Evolutionary conservation across 2,329 filamentous ascomycete genomes (phyloP), one percentile per base, ranked within the genome.

Genomic region (Ophiosphaerella herpotricha): DNA sequence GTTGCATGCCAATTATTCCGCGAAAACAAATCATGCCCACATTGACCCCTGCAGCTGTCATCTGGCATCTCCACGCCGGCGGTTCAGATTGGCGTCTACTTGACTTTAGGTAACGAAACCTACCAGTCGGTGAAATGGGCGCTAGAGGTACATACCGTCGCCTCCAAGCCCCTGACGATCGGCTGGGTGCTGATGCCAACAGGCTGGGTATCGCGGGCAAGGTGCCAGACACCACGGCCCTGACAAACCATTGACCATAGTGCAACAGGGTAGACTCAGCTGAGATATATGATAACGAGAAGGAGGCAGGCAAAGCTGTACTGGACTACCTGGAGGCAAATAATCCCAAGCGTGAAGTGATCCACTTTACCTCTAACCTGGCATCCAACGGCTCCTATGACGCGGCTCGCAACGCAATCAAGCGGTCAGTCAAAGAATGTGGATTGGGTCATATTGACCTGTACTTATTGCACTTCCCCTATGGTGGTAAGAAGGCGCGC

Each of bases 321-420:
- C 68, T 70, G 2, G 74, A 78, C 16, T 89, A 82, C 59, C 73
- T 89, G 3, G 65, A 62, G 2, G 73, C 75, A 11, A 83, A 84
- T 55, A 75, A 76, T 0, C 68, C 91, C 24, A 81, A 78, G 55
- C 82, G 90, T 5, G 82, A 86, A 48, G 85, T 92, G 63, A 77
- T 94, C 45, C 90, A 90, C 72, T 92, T 90, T 70, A 94, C 90
- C 0, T 88, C 86, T 32, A 95, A 94, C 75, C 80, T 94, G 12
- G 85, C 84, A 1, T 84, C 80, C 50, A 89, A 86, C 66, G 78
- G 78, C 1, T 80, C 81, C 4, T 93, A 92, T 70, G 81, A 87
- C n/a, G 75, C 77, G 3, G 88, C 88, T 21, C 81, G 86, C 42
- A 76, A 75, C 52, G 85, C 87, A 0, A 89, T 94, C 56, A 83